Base-by-base conservation (phyloP, 352 stramenopile genomes). In the Pythium insidiosum region DNA sequence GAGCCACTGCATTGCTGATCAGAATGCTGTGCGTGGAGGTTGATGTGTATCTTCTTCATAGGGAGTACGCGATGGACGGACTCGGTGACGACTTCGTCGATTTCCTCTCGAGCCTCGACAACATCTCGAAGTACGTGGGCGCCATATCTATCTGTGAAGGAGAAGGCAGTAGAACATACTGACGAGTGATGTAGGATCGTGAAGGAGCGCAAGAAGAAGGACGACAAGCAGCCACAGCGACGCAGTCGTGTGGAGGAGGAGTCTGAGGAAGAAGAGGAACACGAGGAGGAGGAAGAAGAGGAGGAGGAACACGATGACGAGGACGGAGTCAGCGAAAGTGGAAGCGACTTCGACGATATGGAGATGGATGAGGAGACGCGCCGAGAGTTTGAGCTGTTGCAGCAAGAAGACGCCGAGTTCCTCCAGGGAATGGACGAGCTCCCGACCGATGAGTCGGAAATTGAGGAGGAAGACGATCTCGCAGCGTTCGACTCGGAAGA, bases 361-460 rank as follows among this genome's bases (percentile, higher is more conserved):
- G 72, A 87, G 41, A 88, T 90, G 77, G 75, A 89, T 43, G 77
- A 93, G 44, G 75, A 82, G 46, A 90, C 74, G 49, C 73, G 74
- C 9, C 64, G 58, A 3, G 80, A 93, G 56, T 76, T 93, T 60
- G 63, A 67, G 24, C 28, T 89, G 49, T 44, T 93, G 43, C 73
- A 88, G 57, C 61, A 73, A 6, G 80, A 93, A 59, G 80, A 93
- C 45, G 75, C 77, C n/a, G 68, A 79, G 23, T 93, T 93, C 50
- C 51, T 93, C 9, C 62, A 73, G 37, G 80, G 77, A 25, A 88
- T 93, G 71, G 80, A 93, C 39, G 73, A 93, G 40, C 47, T 93
- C 40, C 80, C 80, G 24, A 90, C 80, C 0, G 80, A 93, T 46
- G 80, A 93, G 41, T 85, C 73, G 16, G 77, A 92, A 26, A 60